A percentile compares a stretch with the other conserved stretches of the same genome.
Evolutionary conservation across 148 eudicot genomes (phyloP).

Genomic region (Salicornia ramosissima): DNA sequence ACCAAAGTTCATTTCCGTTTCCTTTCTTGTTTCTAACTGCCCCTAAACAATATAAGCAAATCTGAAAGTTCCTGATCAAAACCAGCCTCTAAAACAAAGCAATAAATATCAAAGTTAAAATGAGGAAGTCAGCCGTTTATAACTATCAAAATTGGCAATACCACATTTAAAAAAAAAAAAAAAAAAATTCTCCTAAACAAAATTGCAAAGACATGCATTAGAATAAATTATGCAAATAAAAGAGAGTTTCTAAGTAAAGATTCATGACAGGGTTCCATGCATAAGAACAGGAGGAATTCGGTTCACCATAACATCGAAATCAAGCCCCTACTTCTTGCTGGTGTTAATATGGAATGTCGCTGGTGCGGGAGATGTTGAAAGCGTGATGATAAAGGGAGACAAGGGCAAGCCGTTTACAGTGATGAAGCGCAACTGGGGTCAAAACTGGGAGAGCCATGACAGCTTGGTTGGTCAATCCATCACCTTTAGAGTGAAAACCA

Average conservation of each 20-base stretch:
- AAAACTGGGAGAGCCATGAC: constrained; percentile 50
- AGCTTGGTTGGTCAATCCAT: constrained; percentile 43
- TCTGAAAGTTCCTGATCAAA: too few relatives aligned
- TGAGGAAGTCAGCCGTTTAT: too few relatives aligned
- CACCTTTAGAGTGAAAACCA: constrained; percentile 43
- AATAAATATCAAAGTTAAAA: too few relatives aligned
- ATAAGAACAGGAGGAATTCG: constrained; percentile 56
- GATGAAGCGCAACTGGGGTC: constrained; percentile 67
- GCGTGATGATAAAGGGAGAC: constrained; percentile 45
- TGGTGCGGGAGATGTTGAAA: constrained; percentile 60
- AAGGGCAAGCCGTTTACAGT: constrained; percentile 35
- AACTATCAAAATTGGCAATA: too few relatives aligned
- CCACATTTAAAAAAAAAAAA: too few relatives aligned
- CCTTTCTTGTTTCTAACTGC: too few relatives aligned
- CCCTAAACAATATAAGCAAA: too few relatives aligned
- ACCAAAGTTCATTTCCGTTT: too few relatives aligned
- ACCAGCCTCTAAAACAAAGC: too few relatives aligned
- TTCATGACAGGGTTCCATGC: constrained; percentile 58
- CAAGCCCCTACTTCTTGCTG: constrained; percentile 48
- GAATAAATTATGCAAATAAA: too few relatives aligned
- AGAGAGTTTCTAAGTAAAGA: background rate
- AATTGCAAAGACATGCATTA: background rate
- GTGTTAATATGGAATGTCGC: constrained; percentile 66
- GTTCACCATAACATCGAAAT: constrained; percentile 43
- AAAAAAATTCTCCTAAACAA: too few relatives aligned